A percentile compares a stretch with the other conserved stretches of the same genome.
Conservation (phyloP, 169 alveolate species). For the Eimeria brunetti region DNA sequence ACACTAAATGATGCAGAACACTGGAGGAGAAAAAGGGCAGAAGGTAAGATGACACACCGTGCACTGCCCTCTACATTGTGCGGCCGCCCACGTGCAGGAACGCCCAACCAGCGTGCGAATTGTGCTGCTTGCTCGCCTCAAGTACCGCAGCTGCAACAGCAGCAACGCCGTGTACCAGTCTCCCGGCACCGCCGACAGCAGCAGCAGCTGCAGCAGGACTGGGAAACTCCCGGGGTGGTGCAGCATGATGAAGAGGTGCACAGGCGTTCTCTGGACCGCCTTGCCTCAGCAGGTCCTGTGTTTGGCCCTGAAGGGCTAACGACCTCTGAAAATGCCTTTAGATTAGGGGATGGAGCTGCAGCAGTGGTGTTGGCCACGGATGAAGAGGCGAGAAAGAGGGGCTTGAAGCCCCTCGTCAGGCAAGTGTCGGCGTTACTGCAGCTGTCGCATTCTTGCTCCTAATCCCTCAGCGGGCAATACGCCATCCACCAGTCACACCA, state of each 20-base stretch:
- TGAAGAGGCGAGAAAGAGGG: conserved; percentile 88
- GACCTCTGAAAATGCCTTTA: conserved; percentile 96
- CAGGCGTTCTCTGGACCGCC: conserved; percentile 53
- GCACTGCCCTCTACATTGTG: background rate
- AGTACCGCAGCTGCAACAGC: conserved; percentile 10
- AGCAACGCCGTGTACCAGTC: conserved; percentile 4
- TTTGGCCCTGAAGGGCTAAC: conserved; percentile 92
- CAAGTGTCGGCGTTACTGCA: background rate
- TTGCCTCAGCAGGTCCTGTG: conserved; percentile 89
- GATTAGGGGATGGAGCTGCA: conserved; percentile 95
- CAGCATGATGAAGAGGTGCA: conserved; percentile 79
- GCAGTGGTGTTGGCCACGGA: conserved; percentile 91
- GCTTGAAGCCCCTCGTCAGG: conserved; percentile 91
- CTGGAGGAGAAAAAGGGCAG: background rate
- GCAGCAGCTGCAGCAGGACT: conserved; percentile 36
- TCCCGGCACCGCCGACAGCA: conserved; percentile 16
- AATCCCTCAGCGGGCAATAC: background rate
- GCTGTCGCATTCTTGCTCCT: background rate
- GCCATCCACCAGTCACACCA: background rate
- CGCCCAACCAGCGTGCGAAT: background rate
- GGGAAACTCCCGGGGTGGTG: background rate
- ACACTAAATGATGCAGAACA: background rate
- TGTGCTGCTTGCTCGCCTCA: background rate
- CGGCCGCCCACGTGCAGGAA: background rate
- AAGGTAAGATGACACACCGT: background rate